Evolutionary conservation across 345 rosid species (phyloP).

Genomic region (Boechera retrofracta): DNA sequence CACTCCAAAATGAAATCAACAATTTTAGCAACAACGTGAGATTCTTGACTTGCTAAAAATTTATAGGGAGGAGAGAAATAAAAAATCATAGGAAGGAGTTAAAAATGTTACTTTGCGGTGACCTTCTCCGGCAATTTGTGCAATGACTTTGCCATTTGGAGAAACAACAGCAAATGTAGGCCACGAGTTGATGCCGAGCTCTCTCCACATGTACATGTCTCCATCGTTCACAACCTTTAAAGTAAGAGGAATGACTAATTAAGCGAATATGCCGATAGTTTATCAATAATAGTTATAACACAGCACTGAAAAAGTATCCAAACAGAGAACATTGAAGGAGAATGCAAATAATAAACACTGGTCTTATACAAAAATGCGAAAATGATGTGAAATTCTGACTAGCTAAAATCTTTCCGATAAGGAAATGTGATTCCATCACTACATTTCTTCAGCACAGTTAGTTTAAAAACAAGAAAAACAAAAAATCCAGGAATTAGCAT

Average conservation of each 20-base stretch:
- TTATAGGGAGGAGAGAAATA: neutral
- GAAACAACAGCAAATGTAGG: slow-evolving; percentile 90
- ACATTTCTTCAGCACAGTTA: neutral
- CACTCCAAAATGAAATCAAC: slow-evolving; percentile 3
- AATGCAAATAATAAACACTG: neutral
- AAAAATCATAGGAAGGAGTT: neutral
- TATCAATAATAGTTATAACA: slow-evolving; percentile 11
- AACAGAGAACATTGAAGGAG: slow-evolving; percentile 11
- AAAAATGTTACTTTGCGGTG: slow-evolving; percentile 66
- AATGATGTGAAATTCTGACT: neutral
- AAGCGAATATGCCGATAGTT: slow-evolving; percentile 8
- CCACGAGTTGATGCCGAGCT: slow-evolving; percentile 94
- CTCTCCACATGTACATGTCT: slow-evolving; percentile 90
- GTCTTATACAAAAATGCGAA: neutral
- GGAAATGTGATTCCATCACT: slow-evolving; percentile 20
- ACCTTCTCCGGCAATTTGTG: slow-evolving; percentile 90
- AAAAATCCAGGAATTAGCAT: neutral
- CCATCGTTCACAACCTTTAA: slow-evolving; percentile 92
- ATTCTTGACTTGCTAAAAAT: neutral
- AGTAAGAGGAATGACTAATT: neutral
- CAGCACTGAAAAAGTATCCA: neutral
- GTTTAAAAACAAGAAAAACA: neutral
- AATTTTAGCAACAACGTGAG: neutral
- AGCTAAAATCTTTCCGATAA: neutral
- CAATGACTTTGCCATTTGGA: slow-evolving; percentile 86